These are phyloP conservation scores for Filobasidium wieringae DNA, from an alignment of 768 basidiomycete species.

Conservation along the genomic window DNA sequence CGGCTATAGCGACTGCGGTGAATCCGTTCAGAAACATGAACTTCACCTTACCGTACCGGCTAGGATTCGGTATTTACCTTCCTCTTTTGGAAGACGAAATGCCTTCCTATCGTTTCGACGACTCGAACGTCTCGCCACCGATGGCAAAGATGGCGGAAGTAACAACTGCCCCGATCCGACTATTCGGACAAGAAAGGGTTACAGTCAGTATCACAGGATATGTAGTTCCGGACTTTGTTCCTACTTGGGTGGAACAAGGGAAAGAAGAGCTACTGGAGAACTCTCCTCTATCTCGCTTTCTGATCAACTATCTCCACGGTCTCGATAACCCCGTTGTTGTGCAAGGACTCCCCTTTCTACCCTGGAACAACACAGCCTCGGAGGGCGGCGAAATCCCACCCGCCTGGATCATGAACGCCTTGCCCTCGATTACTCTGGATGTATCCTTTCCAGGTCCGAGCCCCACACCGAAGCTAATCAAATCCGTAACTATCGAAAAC, in stretches of 20 bases:
- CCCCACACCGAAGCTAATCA: conserved; percentile 30
- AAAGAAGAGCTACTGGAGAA: not conserved
- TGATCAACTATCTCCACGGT: conserved; percentile 32
- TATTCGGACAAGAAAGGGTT: conserved; percentile 10
- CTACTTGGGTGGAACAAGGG: not conserved
- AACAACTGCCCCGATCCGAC: conserved; percentile 26
- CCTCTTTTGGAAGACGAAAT: conserved; percentile 1
- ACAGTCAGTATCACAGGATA: conserved; percentile 15
- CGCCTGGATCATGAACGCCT: conserved; percentile 22
- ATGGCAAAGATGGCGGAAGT: conserved; percentile 29
- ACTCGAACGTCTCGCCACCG: not conserved
- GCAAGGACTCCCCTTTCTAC: conserved; percentile 20
- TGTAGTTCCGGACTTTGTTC: conserved; percentile 17
- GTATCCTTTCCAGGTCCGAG: conserved; percentile 32
- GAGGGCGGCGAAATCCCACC: conserved; percentile 12
- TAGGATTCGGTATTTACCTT: conserved; percentile 31
- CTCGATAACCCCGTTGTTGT: conserved; percentile 29
- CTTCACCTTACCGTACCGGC: conserved; percentile 21
- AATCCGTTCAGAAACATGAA: conserved; percentile 23
- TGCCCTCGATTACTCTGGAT: conserved; percentile 19
- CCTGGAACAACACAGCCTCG: conserved; percentile 3
- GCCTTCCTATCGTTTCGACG: not conserved
- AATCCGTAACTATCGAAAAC: conserved; percentile 31
- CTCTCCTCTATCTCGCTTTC: conserved; percentile 25
- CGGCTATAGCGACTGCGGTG: conserved; percentile 23